Base-by-base conservation (phyloP, 2,329 filamentous ascomycete species). In the Paraphaeosphaeria sporulosa region DNA sequence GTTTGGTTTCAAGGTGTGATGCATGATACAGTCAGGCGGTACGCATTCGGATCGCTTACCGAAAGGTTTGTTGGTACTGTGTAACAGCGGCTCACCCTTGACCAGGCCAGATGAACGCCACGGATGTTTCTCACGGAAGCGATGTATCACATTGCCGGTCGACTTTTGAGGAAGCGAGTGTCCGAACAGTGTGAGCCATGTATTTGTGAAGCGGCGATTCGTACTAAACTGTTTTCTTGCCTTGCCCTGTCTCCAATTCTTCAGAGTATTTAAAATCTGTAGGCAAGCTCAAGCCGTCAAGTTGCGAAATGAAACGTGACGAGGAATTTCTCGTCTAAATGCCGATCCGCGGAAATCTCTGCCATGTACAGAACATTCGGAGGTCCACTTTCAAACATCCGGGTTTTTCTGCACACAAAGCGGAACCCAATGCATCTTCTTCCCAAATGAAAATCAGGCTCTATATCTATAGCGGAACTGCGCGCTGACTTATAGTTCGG, bases 1-100 rank as follows among this genome's bases (percentile, higher is more conserved):
- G 34, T 47, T 23, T 48, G 27, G 30, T 48, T 42, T 19, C 19
- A 38, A 42, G 17, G 49, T n/a, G 49, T 17, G 13, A 38, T 49
- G 34, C 43, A 50, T 36, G 21, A 36, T 43, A 21, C 21, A 47
- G 15, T 49, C 27, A 48, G 23, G 34, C 43, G 34, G 8, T 32
- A 32, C 54, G 32, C 44, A 48, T 58, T 58, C 55, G 55, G 55
- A 27, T 52, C 55, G 38, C 47, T 50, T 46, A 17, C 55, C 54
- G 54, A 57, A 48, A 10, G 13, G 40, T 47, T 49, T 21, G 30
- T 25, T 25, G 55, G 55, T 52, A 25, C 47, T 52, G 48, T 52
- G 55, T 52, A 52, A 58, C 55, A 9, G 19, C 10, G 2, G 42
- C 19, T 32, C 27, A 32, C 15, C 40, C 40, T 34, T 36, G 40